Base-by-base conservation (phyloP, 148 eudicot species). In the Arctostaphylos glauca region DNA sequence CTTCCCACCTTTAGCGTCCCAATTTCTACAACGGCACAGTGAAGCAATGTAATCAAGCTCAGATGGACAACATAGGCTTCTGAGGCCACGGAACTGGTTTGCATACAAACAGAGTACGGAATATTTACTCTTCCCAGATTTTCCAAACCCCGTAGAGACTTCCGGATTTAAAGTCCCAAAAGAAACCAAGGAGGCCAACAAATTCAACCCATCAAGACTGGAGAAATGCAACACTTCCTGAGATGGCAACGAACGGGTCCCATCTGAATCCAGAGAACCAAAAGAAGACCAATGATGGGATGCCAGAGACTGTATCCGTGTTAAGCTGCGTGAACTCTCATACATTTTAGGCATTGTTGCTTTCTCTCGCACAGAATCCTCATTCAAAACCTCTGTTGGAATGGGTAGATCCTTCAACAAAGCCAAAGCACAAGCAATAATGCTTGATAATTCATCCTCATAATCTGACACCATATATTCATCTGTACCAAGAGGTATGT, bases 1-100 rank as follows among this genome's bases (percentile, higher is more conserved):
- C 89, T 96, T 96, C 48, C 99, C 99, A 85, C 99, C 99, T 88
- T 96, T 94, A 46, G 99, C 98, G 84, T 96, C 94, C 99, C 99
- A 96, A 81, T 84, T 84, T 88, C 84, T 93, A 85, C 99, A 94
- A 43, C 98, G 97, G 88, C 98, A 92, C 48, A 96, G 87, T 54
- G 99, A 96, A 84, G 98, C 90, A 74, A 96, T 94, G 84, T 92
- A 96, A 88, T 92, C 93, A 71, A 91, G 84, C 83, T 96, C 99
- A 3, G 98, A 94, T 15, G 94, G 92, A 80, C 97, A 94, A 84
- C 94, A 96, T 71, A 85, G 88, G 79, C 83, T 83, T 50, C 98
- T 91, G 77, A 96, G 89, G 72, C 84, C 88, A 60, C 89, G 92
- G 76, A 96, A 96, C 79, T 91, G 88, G 80, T 84, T 83, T 50